These are phyloP conservation scores for Exophiala sideris DNA, from an alignment of 2,329 filamentous ascomycete species.

Conservation along the genomic window DNA sequence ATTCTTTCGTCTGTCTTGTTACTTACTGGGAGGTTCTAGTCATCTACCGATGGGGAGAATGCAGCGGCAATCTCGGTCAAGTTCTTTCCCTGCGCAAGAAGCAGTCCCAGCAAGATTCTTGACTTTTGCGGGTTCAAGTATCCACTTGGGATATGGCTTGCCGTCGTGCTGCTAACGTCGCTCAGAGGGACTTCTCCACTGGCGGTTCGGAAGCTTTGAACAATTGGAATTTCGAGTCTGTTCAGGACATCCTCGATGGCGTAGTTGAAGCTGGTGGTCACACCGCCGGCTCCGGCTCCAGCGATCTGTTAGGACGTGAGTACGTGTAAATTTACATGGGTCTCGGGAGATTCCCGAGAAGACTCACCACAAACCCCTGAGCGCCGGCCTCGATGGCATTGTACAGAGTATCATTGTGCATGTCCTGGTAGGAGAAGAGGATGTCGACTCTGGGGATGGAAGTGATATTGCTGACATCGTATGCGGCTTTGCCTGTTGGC, in stretches of 20 bases:
- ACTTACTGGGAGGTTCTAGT: neutral
- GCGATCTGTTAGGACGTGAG: neutral
- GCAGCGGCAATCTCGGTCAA: neutral
- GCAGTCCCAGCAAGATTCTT: neutral
- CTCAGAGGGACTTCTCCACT: neutral
- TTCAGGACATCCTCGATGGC: neutral
- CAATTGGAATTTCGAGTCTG: neutral
- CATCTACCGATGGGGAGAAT: neutral
- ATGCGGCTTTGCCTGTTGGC: constrained; percentile 42
- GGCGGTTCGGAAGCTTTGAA: neutral
- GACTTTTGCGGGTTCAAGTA: neutral
- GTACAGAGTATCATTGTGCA: neutral
- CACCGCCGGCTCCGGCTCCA: neutral
- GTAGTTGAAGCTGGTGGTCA: neutral
- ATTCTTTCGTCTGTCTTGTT: too few species aligned
- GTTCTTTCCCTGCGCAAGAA: neutral
- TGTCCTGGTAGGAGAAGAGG: neutral
- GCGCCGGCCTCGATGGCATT: neutral
- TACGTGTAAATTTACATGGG: neutral
- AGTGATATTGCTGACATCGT: neutral
- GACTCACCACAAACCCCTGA: neutral
- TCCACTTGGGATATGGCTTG: neutral
- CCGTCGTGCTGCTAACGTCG: neutral
- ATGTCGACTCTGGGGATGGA: neutral
- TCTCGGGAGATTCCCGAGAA: neutral